These are phyloP conservation scores for Tillandsia fasciculata DNA, from an alignment of 176 grass and related monocot species.

Conservation along the genomic window DNA sequence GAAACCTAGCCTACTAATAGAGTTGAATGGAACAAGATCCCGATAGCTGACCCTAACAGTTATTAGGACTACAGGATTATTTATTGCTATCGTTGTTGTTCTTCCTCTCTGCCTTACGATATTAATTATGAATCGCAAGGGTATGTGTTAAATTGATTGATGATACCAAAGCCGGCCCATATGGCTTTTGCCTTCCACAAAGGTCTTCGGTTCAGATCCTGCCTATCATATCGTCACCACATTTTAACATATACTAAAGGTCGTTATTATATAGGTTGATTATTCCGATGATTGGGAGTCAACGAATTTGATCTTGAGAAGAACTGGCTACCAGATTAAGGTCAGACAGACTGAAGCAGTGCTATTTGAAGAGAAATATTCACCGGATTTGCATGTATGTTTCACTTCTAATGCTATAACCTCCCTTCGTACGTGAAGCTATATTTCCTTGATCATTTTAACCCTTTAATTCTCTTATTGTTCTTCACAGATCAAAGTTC, in stretches of 20 bases:
- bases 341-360: slow-evolving; percentile 25
- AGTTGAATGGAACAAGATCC: too few species aligned
- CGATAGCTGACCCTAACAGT: too few species aligned
- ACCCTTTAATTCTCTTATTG: slow-evolving; percentile 17
- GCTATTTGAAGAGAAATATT: slow-evolving; percentile 75
- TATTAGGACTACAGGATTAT: too few species aligned
- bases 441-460: background rate
- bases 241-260: background rate
- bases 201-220: background rate
- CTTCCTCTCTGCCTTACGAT: too few species aligned
- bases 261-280: slow-evolving; percentile 29
- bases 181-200: background rate
- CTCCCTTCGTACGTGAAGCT: background rate
- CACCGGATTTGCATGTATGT: slow-evolving; percentile 43
- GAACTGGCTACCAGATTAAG: slow-evolving; percentile 50
- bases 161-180: background rate
- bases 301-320: slow-evolving; percentile 37
- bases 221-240: background rate
- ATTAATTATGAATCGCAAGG: too few species aligned
- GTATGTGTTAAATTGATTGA: too few species aligned
- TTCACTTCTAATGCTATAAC: background rate
- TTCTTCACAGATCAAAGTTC: slow-evolving; percentile 69
- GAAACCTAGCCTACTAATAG: too few species aligned
- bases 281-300: slow-evolving; percentile 51
- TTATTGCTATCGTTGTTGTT: too few species aligned